Evolutionary conservation across 192 early-diverging fungal genomes (phyloP).

Genomic region (Linderina pennispora): DNA sequence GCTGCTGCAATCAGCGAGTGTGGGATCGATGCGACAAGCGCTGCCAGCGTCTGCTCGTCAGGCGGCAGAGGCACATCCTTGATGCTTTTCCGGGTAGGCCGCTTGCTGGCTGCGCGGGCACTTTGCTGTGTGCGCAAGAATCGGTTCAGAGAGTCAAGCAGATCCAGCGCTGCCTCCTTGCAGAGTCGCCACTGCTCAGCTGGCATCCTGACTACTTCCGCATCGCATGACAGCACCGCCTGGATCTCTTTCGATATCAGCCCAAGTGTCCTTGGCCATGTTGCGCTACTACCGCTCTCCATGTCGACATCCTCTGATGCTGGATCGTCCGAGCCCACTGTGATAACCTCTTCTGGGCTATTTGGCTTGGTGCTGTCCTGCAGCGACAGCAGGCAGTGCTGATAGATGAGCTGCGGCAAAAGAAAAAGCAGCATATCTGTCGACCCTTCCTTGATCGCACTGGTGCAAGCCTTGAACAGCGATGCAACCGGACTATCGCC

Average conservation of each 20-base stretch:
- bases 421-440: conserved; percentile 28
- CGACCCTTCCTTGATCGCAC: conserved; percentile 31
- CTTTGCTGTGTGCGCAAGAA: conserved; percentile 27
- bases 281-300: neutral
- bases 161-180: conserved; percentile 25
- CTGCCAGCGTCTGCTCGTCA: conserved; percentile 17
- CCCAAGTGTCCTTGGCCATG: neutral
- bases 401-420: conserved; percentile 26
- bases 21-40: conserved; percentile 11
- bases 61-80: conserved; percentile 7
- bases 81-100: conserved; percentile 20
- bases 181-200: conserved; percentile 34
- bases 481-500: conserved; percentile 1
- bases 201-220: conserved; percentile 1
- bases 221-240: conserved; percentile 17
- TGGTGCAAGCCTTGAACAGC: conserved; percentile 29
- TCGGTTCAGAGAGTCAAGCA: conserved; percentile 23
- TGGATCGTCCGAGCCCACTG: too few relatives aligned
- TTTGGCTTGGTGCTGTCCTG: conserved; percentile 3
- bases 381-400: conserved; percentile 15
- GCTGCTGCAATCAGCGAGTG: conserved; percentile 16
- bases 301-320: neutral
- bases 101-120: conserved; percentile 9
- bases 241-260: conserved; percentile 11
- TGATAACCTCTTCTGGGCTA: conserved; percentile 21